Percentiles rank a stretch among this genome's conserved stretches.
Evolutionary conservation across 805 yeast species (phyloP).

Genomic region (Metschnikowia borealis): DNA sequence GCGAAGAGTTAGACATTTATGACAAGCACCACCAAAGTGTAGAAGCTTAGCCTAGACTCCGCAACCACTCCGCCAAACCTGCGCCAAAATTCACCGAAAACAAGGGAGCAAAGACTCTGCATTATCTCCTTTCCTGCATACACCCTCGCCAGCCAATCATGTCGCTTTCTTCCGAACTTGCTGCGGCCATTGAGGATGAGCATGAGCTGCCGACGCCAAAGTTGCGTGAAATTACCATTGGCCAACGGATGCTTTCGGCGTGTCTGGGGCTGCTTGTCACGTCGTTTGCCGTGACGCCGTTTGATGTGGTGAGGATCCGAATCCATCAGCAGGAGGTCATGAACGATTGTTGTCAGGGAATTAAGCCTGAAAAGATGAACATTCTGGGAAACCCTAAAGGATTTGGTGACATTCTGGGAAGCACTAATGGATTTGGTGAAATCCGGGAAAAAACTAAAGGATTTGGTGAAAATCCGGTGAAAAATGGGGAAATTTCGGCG

Average conservation of each 20-base stretch:
- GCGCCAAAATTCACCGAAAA: too few species aligned
- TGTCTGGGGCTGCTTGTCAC: constrained; percentile 72
- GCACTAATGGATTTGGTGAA: too few species aligned
- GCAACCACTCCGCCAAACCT: too few species aligned
- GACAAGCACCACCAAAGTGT: too few species aligned
- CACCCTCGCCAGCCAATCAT: constrained; percentile 13
- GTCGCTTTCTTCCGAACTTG: constrained; percentile 39
- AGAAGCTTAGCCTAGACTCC: too few species aligned
- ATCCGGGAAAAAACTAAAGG: too few species aligned
- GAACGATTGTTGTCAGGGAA: constrained; percentile 9
- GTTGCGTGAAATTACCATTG: constrained; percentile 38
- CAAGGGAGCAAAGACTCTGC: too few species aligned
- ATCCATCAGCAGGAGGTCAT: constrained; percentile 73
- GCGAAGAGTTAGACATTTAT: too few species aligned
- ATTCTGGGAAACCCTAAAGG: background rate
- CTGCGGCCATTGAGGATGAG: constrained; percentile 37
- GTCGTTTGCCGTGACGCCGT: constrained; percentile 71
- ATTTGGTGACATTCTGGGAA: background rate
- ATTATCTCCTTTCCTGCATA: background rate
- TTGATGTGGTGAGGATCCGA: constrained; percentile 75
- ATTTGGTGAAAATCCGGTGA: too few species aligned
- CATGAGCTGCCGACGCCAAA: constrained; percentile 7
- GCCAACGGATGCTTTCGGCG: constrained; percentile 74
- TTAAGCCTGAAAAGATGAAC: background rate
- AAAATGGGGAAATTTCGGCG: too few species aligned